These are phyloP conservation scores for Alternaria incomplexa DNA, from an alignment of 2,329 filamentous ascomycete genomes.

Conservation along the genomic window DNA sequence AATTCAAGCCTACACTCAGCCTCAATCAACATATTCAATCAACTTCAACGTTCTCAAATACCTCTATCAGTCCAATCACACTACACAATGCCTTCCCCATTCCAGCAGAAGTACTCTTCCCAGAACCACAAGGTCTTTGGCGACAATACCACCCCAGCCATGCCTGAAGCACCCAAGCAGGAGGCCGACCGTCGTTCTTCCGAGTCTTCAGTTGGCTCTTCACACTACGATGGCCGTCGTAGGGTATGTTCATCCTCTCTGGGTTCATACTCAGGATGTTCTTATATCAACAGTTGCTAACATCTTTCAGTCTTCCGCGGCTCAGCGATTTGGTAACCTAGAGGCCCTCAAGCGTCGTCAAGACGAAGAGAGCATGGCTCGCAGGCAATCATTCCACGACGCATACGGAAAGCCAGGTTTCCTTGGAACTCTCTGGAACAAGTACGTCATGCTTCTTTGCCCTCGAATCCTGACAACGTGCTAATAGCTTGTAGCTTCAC, in stretches of 20 bases:
- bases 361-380: conserved; percentile 32
- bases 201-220: conserved; percentile 35
- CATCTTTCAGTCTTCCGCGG: conserved; percentile 33
- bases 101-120: conserved; percentile 47
- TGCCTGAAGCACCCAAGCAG: conserved; percentile 44
- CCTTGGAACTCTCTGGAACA: conserved; percentile 45
- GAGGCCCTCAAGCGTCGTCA: conserved; percentile 44
- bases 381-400: conserved; percentile 42
- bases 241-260: conserved; percentile 20
- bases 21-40: neutral
- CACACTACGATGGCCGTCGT: conserved; percentile 33
- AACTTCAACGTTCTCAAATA: neutral
- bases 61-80: neutral
- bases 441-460: conserved; percentile 18
- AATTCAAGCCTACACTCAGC: neutral
- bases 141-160: conserved; percentile 32
- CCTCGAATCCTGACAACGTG: too few species aligned
- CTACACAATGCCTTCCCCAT: conserved; percentile 43
- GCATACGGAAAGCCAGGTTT: conserved; percentile 42
- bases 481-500: conserved; percentile 39
- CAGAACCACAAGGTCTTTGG: conserved; percentile 43
- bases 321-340: conserved; percentile 38
- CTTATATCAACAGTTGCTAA: conserved; percentile 3
- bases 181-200: conserved; percentile 41
- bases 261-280: too few species aligned